Conservation (phyloP, 208 protist genomes). For the Trypanosoma lewisi region DNA sequence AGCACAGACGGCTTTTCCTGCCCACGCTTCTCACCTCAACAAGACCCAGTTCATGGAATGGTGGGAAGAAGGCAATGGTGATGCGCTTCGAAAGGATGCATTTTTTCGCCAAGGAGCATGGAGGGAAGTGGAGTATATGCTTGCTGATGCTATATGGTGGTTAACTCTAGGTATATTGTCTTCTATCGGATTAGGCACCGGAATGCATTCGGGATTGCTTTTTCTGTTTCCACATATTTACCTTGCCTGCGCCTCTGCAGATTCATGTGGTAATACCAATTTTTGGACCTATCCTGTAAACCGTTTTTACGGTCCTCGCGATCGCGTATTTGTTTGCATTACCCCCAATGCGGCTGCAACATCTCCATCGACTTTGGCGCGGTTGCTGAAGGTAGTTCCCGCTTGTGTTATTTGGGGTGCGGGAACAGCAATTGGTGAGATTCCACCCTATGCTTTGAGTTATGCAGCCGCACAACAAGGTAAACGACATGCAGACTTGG, state of each 20-base stretch:
- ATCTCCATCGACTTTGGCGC: conserved; percentile 32
- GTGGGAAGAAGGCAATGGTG: conserved; percentile 48
- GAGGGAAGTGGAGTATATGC: conserved; percentile 77
- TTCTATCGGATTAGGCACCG: conserved; percentile 92
- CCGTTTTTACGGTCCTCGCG: conserved; percentile 73
- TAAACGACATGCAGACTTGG: conserved; percentile 46
- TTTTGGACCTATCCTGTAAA: conserved; percentile 91
- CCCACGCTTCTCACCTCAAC: conserved; percentile 19
- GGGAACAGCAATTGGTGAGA: conserved; percentile 96
- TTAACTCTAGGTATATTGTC: conserved; percentile 88
- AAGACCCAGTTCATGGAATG: conserved; percentile 40
- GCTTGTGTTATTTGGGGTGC: conserved; percentile 92
- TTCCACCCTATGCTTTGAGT: conserved; percentile 96
- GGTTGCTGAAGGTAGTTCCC: conserved; percentile 68
- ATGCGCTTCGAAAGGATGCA: conserved; percentile 38
- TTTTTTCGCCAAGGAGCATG: conserved; percentile 55
- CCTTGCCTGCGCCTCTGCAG: conserved; percentile 79
- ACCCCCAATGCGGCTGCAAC: conserved; percentile 5
- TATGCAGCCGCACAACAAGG: conserved; percentile 83
- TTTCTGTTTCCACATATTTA: conserved; percentile 96
- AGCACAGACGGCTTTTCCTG: conserved; percentile 34
- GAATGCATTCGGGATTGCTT: conserved; percentile 94
- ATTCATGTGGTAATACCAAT: conserved; percentile 76
- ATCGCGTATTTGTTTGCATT: conserved; percentile 70
- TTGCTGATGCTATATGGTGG: conserved; percentile 87